Base-by-base conservation (phyloP, 768 basidiomycete genomes). In the Pseudohyphozyma bogoriensis region DNA sequence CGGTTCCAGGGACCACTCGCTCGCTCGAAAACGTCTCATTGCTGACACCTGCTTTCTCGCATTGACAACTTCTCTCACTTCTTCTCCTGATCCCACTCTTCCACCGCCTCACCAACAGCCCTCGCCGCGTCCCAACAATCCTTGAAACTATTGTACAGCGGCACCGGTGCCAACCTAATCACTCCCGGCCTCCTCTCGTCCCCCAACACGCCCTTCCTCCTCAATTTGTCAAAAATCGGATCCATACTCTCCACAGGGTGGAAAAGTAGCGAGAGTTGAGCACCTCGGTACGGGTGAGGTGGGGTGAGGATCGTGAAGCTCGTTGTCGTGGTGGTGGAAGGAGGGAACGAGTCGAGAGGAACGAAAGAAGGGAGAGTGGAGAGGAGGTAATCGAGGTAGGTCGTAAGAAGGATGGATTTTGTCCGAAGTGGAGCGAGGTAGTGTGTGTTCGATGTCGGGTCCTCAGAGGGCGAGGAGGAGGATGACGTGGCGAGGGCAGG, bases 291-390 rank as follows among this genome's bases (percentile, higher is more conserved):
- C 29, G 82, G 77, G 54, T 83, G 78, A 47, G 69, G 73, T 3
- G 95, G 93, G 3, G 93, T 97, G 69, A 97, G 85, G 66, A 97
- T 89, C n/a, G 88, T 89, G 76, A 97, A 95, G 5, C 81, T 79
- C 20, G 75, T 74, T 36, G 2, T 15, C 8, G 18, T n/a, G 37
- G 63, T 68, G 36, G 63, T 62, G 37, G 60, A 55, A 26, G 71
- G 71, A 55, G 73, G 73, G 51, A 71, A 69, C 58, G 70, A 72
- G 18, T 74, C 67, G 4, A 76, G 69, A 16, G 81, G 72, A 7
- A 85, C 77, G 72, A 82, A 90, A 75, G 81, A 85, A 60, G 77
- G 78, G 24, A 85, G 87, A 53, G 76, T 70, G 53, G 73, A 73
- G 35, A 96, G 78, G 3, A 65, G 36, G 3, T 45, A 15, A 50